Percentiles rank a stretch among this genome's conserved stretches.
These are phyloP conservation scores for Sugiyamaella floridensis DNA, from an alignment of 805 yeast genomes.

Conservation along the genomic window DNA sequence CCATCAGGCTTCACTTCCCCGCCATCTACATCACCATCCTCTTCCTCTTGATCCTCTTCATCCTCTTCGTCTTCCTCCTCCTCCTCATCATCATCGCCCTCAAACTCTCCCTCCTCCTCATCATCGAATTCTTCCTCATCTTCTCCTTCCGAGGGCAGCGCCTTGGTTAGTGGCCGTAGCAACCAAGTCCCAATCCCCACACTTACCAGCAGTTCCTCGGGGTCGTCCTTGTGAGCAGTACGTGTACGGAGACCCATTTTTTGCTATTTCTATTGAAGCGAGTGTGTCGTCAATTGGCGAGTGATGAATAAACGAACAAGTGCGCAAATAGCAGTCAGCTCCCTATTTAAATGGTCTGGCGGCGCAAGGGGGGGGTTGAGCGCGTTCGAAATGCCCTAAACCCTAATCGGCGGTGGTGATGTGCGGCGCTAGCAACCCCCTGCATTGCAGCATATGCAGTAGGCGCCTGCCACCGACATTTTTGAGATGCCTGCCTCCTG, in stretches of 20 bases:
- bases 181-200: neutral
- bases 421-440: neutral
- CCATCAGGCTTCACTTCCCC: conserved; percentile 6
- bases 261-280: neutral
- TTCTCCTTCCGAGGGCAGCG: conserved; percentile 17
- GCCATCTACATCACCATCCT: conserved; percentile 4
- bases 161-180: conserved; percentile 6
- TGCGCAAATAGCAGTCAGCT: neutral
- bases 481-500: neutral
- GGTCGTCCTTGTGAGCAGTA: neutral
- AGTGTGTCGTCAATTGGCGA: neutral
- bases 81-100: conserved; percentile 12
- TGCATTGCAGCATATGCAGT: neutral
- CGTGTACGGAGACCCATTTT: neutral
- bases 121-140: conserved; percentile 13
- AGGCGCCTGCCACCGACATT: neutral
- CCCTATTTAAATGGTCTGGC: too few relatives aligned
- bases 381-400: neutral
- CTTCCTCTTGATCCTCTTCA: conserved; percentile 11
- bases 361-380: too few relatives aligned
- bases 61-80: conserved; percentile 15
- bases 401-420: neutral
- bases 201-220: neutral
- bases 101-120: conserved; percentile 11
- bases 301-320: too few relatives aligned